Evolutionary conservation across 768 basidiomycete genomes (phyloP).

Genomic region (Serendipita sp.): DNA sequence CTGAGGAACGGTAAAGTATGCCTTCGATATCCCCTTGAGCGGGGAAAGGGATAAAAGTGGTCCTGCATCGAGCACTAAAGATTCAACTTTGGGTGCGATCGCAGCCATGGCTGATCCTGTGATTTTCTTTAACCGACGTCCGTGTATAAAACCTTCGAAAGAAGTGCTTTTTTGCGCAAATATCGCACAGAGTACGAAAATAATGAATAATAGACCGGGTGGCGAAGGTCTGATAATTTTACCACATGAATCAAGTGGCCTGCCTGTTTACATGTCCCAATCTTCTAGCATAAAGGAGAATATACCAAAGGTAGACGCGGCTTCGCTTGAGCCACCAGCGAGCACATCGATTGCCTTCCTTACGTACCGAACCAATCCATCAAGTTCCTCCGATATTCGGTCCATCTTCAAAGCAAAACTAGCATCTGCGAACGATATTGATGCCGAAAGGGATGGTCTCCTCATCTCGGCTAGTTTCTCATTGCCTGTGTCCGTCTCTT

Average conservation of each 20-base stretch:
- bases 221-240: no score
- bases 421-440: slow-evolving; percentile 27
- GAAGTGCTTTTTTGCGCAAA: no score
- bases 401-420: slow-evolving; percentile 38
- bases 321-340: slow-evolving; percentile 43
- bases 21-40: slow-evolving; percentile 72
- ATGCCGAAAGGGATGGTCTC: not conserved
- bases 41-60: slow-evolving; percentile 82
- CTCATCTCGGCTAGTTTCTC: not conserved
- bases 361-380: slow-evolving; percentile 54
- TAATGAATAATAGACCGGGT: no score
- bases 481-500: not conserved
- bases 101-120: not conserved
- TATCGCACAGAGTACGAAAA: no score
- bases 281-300: slow-evolving; percentile 66
- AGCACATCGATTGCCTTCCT: slow-evolving; percentile 54
- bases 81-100: slow-evolving; percentile 22
- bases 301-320: slow-evolving; percentile 48
- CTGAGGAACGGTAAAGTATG: slow-evolving; percentile 77
- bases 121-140: no score
- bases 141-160: no score
- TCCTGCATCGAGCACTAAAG: slow-evolving; percentile 84
- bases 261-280: slow-evolving; percentile 40
- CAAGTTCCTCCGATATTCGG: slow-evolving; percentile 51
- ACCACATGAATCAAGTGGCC: no score